Base-by-base conservation (phyloP, 768 basidiomycete species). In the Lepiota brunneoincarnata region DNA sequence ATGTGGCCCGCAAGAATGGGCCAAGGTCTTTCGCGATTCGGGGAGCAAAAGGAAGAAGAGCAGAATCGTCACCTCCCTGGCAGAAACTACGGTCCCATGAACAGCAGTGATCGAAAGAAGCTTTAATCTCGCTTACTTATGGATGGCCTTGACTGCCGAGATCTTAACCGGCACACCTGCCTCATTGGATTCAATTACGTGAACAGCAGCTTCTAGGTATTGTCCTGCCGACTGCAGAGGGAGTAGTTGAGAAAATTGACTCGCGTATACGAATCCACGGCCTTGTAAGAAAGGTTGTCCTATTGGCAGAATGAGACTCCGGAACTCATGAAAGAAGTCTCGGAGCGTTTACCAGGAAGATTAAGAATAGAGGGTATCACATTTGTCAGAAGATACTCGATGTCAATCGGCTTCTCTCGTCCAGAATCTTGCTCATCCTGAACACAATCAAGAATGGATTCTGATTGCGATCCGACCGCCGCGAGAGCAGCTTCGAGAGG, bases 281-380 rank as follows among this genome's bases (percentile, higher is more conserved):
- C 96, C 97, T 70, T 98, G 96, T 24, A 99, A 69, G 81, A 98
- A 99, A 0, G 93, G 93, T 52, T 78, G 79, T 20, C 92, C 95
- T 96, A 48, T 24, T 48, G 40, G 15, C 35, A 4, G 23, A 17
- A 14, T 28, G 45, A 55, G 21, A 45, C 26, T 31, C 41, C 18
- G 26, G 43, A 37, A n/a, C 14, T 24, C 21, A 26, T 41, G n/a
- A 49, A 37, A 14, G 15, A 5, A 20, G 7, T 47, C 1, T 18
- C 26, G 18, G 20, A 34, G 12, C 18, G 46, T 56, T 44, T 58
- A 95, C 94, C 87, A 35, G 84, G 74, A 34, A 89, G 79, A 17
- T 70, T 73, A 26, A 98, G 75, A 39, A 92, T 75, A 5, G 85
- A 78, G 3, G 94, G 93, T 38, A 98, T 81, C 31, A 96, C 80